These are phyloP conservation scores for Pholiota molesta DNA, from an alignment of 768 basidiomycete genomes.

Conservation along the genomic window DNA sequence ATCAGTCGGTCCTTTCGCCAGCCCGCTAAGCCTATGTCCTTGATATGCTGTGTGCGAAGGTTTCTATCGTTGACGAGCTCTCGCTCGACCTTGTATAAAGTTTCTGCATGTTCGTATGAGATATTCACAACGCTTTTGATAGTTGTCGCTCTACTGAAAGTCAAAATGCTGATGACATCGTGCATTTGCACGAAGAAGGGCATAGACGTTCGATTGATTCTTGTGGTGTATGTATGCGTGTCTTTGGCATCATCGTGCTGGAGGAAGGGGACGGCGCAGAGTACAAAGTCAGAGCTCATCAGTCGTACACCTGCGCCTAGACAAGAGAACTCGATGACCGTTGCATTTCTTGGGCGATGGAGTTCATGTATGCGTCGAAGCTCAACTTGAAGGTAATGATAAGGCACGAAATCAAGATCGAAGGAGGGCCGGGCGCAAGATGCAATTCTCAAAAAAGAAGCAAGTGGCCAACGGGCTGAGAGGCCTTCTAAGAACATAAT, in stretches of 20 bases:
- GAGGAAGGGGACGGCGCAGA: constrained; percentile 48
- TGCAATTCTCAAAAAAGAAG: background rate
- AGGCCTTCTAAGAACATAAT: background rate
- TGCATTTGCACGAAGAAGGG: constrained; percentile 42
- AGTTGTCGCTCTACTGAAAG: constrained; percentile 17
- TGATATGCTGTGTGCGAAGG: constrained; percentile 31
- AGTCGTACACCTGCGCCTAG: constrained; percentile 37
- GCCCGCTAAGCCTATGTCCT: constrained; percentile 31
- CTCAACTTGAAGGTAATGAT: constrained; percentile 24
- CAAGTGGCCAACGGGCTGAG: constrained; percentile 3
- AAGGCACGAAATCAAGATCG: constrained; percentile 24
- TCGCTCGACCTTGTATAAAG: constrained; percentile 26
- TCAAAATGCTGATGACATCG: constrained; percentile 39
- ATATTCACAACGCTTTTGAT: constrained; percentile 43
- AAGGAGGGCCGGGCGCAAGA: constrained; percentile 2
- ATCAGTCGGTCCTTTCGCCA: constrained; percentile 54
- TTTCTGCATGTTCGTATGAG: constrained; percentile 35
- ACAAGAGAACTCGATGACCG: constrained; percentile 37
- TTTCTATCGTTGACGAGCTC: constrained; percentile 30
- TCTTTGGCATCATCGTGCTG: constrained; percentile 3
- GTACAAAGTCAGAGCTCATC: constrained; percentile 38
- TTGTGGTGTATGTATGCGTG: background rate
- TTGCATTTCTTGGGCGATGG: constrained; percentile 20
- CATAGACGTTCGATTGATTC: constrained; percentile 31
- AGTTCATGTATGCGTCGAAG: constrained; percentile 26